Base-by-base conservation (phyloP, 225 moss, liverwort and hornwort genomes). In the Neckera pumila region DNA sequence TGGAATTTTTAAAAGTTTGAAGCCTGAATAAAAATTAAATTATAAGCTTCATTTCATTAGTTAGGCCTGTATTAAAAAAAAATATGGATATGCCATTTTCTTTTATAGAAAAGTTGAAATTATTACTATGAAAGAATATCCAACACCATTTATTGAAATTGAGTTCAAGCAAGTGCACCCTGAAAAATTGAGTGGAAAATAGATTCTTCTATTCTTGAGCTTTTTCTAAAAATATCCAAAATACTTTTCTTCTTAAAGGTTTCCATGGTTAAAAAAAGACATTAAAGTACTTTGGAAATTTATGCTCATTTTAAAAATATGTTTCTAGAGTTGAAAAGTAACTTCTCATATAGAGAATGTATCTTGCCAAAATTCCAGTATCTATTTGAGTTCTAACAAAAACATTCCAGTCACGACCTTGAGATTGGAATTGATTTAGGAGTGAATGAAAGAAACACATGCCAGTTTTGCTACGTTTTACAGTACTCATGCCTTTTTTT, bases 401-500 rank as follows among this genome's bases (percentile, higher is more conserved):
- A 43, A 28, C 3, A 43, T 10, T 8, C 10, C 0, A 43, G 1
- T 43, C 1, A 43, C 1, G 3, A 28, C 2, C 17, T 43, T 28
- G 72, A 43, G 3, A 28, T 72, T 3, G 8, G 3, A 72, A 43
- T 15, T 17, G 16, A 10, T 17, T 15, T 17, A n/a, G n/a, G n/a
- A n/a, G n/a, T n/a, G n/a, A n/a, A n/a, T n/a, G n/a, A n/a, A n/a
- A n/a, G n/a, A n/a, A n/a, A n/a, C n/a, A n/a, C n/a, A n/a, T n/a
- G n/a, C n/a, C n/a, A n/a, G n/a, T n/a, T n/a, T n/a, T n/a, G n/a
- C n/a, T n/a, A n/a, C n/a, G n/a, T n/a, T n/a, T n/a, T n/a, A n/a
- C n/a, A n/a, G n/a, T n/a, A n/a, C n/a, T n/a, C n/a, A n/a, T n/a
- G n/a, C n/a, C n/a, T n/a, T n/a, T n/a, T n/a, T n/a, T n/a, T n/a